Conservation (phyloP, 1,284 basidiomycete species). For the Wallemia hederae region DNA sequence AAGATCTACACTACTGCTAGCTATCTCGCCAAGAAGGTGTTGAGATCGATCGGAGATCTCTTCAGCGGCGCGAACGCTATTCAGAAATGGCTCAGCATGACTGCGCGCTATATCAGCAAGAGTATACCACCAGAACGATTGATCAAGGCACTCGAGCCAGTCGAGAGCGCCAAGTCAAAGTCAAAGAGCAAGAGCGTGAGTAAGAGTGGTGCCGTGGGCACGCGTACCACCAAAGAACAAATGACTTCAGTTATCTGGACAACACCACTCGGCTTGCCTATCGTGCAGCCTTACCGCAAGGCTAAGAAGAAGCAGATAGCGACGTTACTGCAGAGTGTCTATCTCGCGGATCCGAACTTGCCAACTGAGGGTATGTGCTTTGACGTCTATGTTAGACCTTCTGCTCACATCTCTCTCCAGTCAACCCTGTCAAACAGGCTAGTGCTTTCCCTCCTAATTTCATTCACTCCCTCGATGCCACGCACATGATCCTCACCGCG, state of each 20-base stretch:
- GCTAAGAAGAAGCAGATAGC: constrained; percentile 42
- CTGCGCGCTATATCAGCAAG: constrained; percentile 59
- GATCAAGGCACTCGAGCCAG: constrained; percentile 19
- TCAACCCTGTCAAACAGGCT: constrained; percentile 64
- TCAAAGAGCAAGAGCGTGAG: constrained; percentile 3
- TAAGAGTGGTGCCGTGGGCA: constrained; percentile 2
- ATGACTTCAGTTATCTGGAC: constrained; percentile 97
- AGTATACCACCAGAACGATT: constrained; percentile 54
- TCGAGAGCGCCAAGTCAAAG: constrained; percentile 2
- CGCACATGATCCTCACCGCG: constrained; percentile 97
- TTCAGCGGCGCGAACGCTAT: constrained; percentile 77
- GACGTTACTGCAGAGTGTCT: constrained; percentile 72
- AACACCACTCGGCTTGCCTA: constrained; percentile 69
- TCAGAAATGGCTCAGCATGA: constrained; percentile 64
- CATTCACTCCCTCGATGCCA: constrained; percentile 88
- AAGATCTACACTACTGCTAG: constrained; percentile 42
- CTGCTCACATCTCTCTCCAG: constrained; percentile 15
- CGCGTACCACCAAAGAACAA: constrained; percentile 42
- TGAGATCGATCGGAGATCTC: constrained; percentile 66
- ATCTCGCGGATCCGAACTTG: constrained; percentile 59
- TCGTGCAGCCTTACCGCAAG: constrained; percentile 90
- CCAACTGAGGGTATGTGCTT: constrained; percentile 35
- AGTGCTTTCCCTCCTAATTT: constrained; percentile 97
- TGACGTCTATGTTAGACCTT: constrained; percentile 2
- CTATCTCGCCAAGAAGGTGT: constrained; percentile 52